Base-by-base conservation (phyloP, 495 filamentous ascomycete genomes). In the Penicillium macrosclerotiorum region DNA sequence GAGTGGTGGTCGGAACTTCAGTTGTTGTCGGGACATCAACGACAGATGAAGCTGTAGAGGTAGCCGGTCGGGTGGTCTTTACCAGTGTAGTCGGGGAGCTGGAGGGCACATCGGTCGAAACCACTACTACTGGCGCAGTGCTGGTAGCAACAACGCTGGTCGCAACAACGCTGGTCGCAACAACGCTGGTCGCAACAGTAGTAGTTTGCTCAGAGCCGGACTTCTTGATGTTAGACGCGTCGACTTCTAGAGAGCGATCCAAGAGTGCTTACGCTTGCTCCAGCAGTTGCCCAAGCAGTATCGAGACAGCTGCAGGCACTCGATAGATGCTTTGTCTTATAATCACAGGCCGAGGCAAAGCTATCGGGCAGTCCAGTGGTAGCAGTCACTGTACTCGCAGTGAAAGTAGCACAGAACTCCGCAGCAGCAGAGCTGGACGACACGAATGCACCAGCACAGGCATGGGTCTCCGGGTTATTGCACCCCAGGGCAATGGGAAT, bases 241-340 rank as follows among this genome's bases (percentile, higher is more conserved):
- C 5, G 5, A 8, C 3, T 17, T 44, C 13, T n/a, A 17, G 18
- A 5, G 7, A 8, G 8, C 31, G 23, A 11, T 31, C 24, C 14
- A 33, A 22, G 17, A 22, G 6, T 8, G 32, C 43, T 38, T 42
- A 47, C 49, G 29, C 37, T 29, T 12, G 45, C 30, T 11, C 38
- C 26, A 17, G 42, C 54, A 30, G 54, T 52, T 3, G 41, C 45
- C 49, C 49, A 52, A 8, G 48, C 54, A 11, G 52, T 54, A n/a
- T 52, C 57, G 22, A 64, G 52, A 27, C 60, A 64, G 50, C 54
- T 64, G 39, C 60, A 64, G 8, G 60, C 60, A 47, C 60, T 64
- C 14, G 60, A 64, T 8, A 64, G 42, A n/a, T 60, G 54, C 37
- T 52, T 57, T 13, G 47, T 45, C 14, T 59, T 57, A 39, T 42